phyloP scores from a whole-genome alignment of 768 basidiomycete species.

The Pholiota microspora region DNA sequence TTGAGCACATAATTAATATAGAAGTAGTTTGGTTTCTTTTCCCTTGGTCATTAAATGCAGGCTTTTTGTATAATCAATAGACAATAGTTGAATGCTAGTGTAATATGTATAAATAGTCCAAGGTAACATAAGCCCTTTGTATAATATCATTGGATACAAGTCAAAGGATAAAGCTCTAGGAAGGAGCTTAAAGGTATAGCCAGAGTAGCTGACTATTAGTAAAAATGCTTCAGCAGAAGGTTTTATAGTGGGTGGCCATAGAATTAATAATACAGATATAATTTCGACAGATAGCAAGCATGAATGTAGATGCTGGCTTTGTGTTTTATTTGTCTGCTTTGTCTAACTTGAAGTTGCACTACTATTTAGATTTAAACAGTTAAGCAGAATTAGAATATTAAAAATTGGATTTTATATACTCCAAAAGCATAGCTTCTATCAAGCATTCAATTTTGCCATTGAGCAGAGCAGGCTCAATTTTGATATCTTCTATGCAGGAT shows the following conservation, averaged over 20 bases:
- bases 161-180: neutral
- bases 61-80: slow-evolving; percentile 1
- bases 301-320: no score
- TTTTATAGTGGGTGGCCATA: no score
- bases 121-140: neutral
- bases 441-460: slow-evolving; percentile 11
- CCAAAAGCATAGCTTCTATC: slow-evolving; percentile 10
- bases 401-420: no score
- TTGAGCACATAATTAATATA: slow-evolving; percentile 2
- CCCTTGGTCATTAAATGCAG: neutral
- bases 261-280: no score
- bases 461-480: slow-evolving; percentile 8
- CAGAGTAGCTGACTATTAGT: no score
- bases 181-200: slow-evolving; percentile 1
- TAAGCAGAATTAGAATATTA: no score
- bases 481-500: slow-evolving; percentile 4
- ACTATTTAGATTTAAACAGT: no score
- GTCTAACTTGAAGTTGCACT: no score
- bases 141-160: neutral
- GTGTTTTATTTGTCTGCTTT: no score
- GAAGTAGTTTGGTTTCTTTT: neutral
- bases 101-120: neutral
- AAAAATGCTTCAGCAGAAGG: no score
- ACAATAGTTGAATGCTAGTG: neutral
- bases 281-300: no score